Evolutionary conservation across 192 early-diverging fungal genomes (phyloP).

Genomic region (Mortierella alpina): DNA sequence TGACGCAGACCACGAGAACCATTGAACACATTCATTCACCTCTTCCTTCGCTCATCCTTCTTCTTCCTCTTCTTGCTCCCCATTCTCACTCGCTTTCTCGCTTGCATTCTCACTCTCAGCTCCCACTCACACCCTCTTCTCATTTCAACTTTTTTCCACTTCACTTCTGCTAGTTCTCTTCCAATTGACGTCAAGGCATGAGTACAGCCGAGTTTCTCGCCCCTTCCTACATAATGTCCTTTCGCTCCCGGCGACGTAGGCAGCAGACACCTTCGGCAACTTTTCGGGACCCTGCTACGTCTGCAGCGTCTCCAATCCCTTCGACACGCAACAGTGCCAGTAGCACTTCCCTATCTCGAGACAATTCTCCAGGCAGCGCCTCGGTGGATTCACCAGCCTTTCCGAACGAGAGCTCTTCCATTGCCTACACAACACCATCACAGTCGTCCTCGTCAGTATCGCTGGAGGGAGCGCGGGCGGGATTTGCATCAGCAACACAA

Average conservation of each 20-base stretch:
- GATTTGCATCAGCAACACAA: too few species aligned
- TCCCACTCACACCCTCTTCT: too few species aligned
- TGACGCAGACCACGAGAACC: too few species aligned
- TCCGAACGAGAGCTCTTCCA: background rate
- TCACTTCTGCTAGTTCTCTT: too few species aligned
- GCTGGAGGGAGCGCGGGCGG: background rate
- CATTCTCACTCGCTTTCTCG: too few species aligned
- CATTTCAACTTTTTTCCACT: too few species aligned
- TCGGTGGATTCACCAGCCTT: background rate
- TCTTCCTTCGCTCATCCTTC: too few species aligned
- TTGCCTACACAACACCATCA: background rate
- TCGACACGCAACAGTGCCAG: background rate
- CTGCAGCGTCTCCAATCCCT: background rate
- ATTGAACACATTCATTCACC: too few species aligned
- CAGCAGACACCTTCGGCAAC: background rate
- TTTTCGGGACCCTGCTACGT: background rate
- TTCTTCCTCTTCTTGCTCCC: too few species aligned
- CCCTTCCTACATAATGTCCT: constrained; percentile 10
- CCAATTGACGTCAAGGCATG: background rate
- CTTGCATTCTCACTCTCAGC: too few species aligned
- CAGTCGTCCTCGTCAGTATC: background rate
- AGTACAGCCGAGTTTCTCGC: background rate
- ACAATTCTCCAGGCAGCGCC: background rate
- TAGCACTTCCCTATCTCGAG: too few species aligned
- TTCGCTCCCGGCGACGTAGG: constrained; percentile 12